phyloP scores from a whole-genome alignment of 2,329 filamentous ascomycete genomes.

The Aspergillus tamarii region DNA sequence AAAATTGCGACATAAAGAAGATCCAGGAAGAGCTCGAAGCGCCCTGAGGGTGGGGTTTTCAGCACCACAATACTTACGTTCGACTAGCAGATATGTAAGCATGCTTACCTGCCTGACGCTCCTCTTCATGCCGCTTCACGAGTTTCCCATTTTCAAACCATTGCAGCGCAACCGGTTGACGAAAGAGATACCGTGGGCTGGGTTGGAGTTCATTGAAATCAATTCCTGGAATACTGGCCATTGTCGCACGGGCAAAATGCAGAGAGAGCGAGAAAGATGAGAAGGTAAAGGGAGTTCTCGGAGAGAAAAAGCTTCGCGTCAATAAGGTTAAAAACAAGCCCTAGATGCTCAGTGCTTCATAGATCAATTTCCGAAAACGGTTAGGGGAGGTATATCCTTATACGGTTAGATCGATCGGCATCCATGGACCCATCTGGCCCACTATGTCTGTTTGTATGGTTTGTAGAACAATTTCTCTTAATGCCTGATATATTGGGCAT shows the following conservation, averaged over 20 bases:
- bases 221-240: not conserved
- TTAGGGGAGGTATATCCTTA: not conserved
- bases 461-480: not conserved
- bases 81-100: not conserved
- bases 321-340: not conserved
- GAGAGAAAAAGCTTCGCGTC: not conserved
- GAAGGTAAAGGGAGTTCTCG: no score
- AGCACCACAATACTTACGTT: not conserved
- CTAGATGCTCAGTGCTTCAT: not conserved
- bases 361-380: conserved; percentile 3
- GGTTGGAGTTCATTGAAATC: conserved; percentile 14
- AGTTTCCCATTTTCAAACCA: conserved; percentile 51
- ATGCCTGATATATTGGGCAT: not conserved
- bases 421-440: not conserved
- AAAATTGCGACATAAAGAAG: conserved; percentile 55
- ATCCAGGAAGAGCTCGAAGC: conserved; percentile 57
- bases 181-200: conserved; percentile 33
- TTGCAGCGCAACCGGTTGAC: conserved; percentile 44
- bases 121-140: conserved; percentile 47
- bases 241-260: not conserved
- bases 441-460: not conserved
- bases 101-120: conserved; percentile 45
- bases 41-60: conserved; percentile 25
- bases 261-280: not conserved
- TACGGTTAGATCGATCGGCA: not conserved